phyloP scores from a whole-genome alignment of 2,329 filamentous ascomycete genomes.

The Penicillium italicum region DNA sequence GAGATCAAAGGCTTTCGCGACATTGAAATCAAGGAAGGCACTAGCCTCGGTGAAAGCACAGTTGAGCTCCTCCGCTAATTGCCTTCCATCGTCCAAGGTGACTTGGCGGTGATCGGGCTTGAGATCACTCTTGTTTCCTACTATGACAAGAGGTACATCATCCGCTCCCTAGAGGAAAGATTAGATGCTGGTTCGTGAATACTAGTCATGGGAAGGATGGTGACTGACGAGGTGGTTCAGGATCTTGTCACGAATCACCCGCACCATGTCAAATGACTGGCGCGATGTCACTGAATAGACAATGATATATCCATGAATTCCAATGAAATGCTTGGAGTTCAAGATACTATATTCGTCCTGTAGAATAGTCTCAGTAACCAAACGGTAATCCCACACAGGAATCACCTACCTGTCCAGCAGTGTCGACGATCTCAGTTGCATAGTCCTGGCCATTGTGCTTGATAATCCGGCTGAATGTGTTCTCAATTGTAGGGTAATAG shows the following conservation, averaged over 20 bases:
- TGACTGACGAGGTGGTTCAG: constrained; percentile 79
- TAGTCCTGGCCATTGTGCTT: constrained; percentile 90
- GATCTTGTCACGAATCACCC: constrained; percentile 95
- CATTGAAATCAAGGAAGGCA: constrained; percentile 91
- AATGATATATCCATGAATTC: constrained; percentile 97
- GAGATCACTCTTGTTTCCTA: constrained; percentile 96
- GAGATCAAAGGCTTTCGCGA: constrained; percentile 85
- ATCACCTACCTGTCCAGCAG: constrained; percentile 75
- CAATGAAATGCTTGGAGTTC: constrained; percentile 98
- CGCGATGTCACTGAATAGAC: constrained; percentile 96
- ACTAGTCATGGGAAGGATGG: background rate
- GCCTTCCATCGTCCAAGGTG: constrained; percentile 76
- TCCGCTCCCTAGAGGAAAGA: constrained; percentile 68
- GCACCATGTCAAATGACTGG: constrained; percentile 95
- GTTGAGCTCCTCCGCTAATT: constrained; percentile 78
- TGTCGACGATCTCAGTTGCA: constrained; percentile 96
- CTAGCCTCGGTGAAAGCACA: constrained; percentile 95
- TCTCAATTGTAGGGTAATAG: constrained; percentile 99
- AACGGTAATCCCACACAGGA: background rate
- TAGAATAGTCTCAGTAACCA: constrained; percentile 17
- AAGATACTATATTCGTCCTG: constrained; percentile 98
- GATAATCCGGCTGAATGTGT: constrained; percentile 96
- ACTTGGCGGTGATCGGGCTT: constrained; percentile 92
- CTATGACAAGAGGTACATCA: constrained; percentile 86
- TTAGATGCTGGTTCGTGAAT: background rate